Evolutionary conservation across 305 asterid genomes (phyloP), one percentile per base, ranked within the genome.

Genomic region (Andrographis paniculata): DNA sequence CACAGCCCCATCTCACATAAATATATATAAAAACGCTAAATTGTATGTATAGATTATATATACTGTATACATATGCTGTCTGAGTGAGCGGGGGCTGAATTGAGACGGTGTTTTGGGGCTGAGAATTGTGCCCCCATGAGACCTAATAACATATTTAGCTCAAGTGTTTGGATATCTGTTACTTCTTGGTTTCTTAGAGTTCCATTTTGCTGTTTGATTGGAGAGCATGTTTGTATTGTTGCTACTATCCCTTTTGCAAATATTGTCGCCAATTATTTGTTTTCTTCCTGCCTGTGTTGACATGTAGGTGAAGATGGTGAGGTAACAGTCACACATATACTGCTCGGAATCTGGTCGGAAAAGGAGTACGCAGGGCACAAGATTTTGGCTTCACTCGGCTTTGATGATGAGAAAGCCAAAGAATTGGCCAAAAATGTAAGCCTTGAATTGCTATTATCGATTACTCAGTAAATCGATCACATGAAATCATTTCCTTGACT

Each of bases 291-390:
- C n/a, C n/a, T n/a, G 11, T 21, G 38, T 40, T 13, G 44, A 48
- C 54, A 24, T 48, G 52, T 81, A 89, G 98, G 94, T 59, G 93
- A 76, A 57, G 65, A 64, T 49, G 97, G 95, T 44, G 99, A 91
- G 64, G 54, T 91, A 53, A 91, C 96, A 2, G 16, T 58, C 12
- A 3, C 91, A 13, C 78, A 83, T 70, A 14, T 91, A 51, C 73
- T 65, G 59, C 99, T 91, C 44, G 99, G 99, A 4, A 50, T 91
- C 22, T 91, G 96, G 99, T 48, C 89, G n/a, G 74, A 77, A 46
- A 70, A 80, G 61, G 94, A 79, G 65, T 62, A 81, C 22, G 94
- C 94, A 9, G 99, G 93, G 57, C 72, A 78, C 50, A 72, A 50
- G 64, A 70, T 87, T 63, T n/a, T 91, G 74, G 75, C 87, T 55